Percentiles rank a stretch among this genome's conserved stretches.
Conservation (phyloP, 164 flowering plant species). For the Protea cynaroides region DNA sequence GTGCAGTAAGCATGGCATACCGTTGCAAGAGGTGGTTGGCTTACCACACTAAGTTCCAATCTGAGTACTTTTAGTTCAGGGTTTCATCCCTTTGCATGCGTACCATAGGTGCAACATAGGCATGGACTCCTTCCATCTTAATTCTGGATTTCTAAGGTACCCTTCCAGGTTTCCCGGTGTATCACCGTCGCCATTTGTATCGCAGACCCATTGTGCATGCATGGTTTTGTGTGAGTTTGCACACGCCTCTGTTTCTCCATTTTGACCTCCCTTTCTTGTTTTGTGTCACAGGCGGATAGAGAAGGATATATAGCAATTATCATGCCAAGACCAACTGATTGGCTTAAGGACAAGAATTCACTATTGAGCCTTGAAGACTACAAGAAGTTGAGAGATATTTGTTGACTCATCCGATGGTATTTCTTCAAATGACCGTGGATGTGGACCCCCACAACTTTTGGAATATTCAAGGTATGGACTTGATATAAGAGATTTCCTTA, state of each 20-base stretch:
- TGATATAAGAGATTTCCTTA: too few species aligned
- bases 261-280: neutral
- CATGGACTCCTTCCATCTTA: too few species aligned
- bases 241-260: too few species aligned
- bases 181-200: neutral
- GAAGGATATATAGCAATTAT: constrained; percentile 92
- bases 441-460: neutral
- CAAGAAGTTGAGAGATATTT: constrained; percentile 46
- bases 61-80: too few species aligned
- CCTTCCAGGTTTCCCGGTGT: too few species aligned
- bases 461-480: too few species aligned
- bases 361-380: constrained; percentile 56
- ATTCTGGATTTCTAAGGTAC: too few species aligned
- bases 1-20: too few species aligned
- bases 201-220: neutral
- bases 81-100: too few species aligned
- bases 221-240: neutral
- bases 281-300: constrained; percentile 59
- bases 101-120: too few species aligned
- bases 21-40: too few species aligned
- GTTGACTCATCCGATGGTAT: constrained; percentile 12
- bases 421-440: neutral
- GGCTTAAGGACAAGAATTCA: constrained; percentile 66
- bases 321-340: constrained; percentile 85
- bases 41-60: too few species aligned